Conservation (phyloP, 495 filamentous ascomycete species). For the Wilcoxina mikolae region DNA sequence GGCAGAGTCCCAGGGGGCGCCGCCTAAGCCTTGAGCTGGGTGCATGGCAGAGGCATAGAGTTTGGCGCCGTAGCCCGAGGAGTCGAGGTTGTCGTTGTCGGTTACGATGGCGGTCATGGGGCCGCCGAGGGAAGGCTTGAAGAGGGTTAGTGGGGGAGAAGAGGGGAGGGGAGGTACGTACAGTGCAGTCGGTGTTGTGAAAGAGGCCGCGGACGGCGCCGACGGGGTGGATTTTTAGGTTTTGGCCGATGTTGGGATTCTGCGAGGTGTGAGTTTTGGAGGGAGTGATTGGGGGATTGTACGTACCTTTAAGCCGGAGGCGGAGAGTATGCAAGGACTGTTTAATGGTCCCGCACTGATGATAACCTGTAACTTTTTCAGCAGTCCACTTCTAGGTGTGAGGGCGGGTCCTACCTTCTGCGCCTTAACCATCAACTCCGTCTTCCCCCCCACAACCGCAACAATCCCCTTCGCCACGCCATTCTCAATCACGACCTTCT, state of each 20-base stretch:
- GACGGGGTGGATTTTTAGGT: constrained; percentile 70
- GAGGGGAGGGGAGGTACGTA: background rate
- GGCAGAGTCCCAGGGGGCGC: constrained; percentile 9
- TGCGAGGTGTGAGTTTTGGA: constrained; percentile 30
- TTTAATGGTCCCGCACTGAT: constrained; percentile 58
- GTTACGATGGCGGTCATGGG: constrained; percentile 63
- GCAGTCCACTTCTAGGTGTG: background rate
- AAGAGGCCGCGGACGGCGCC: constrained; percentile 40
- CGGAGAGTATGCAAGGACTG: constrained; percentile 61
- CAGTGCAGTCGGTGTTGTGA: background rate
- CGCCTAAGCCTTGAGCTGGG: constrained; percentile 3
- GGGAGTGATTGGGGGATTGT: background rate
- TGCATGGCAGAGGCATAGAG: constrained; percentile 55
- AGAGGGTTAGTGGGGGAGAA: constrained; percentile 1
- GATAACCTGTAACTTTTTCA: constrained; percentile 34
- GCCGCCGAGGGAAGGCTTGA: constrained; percentile 29
- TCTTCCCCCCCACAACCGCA: constrained; percentile 32
- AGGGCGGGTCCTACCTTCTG: constrained; percentile 40
- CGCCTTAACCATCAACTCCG: constrained; percentile 42
- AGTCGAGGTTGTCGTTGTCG: constrained; percentile 70
- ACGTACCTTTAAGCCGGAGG: constrained; percentile 38
- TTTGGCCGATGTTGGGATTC: constrained; percentile 70
- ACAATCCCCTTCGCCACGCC: constrained; percentile 27
- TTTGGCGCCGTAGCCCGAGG: constrained; percentile 68
- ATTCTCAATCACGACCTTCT: background rate